phyloP scores from a whole-genome alignment of 2,329 filamentous ascomycete species.

The Botrytis cinerea region DNA sequence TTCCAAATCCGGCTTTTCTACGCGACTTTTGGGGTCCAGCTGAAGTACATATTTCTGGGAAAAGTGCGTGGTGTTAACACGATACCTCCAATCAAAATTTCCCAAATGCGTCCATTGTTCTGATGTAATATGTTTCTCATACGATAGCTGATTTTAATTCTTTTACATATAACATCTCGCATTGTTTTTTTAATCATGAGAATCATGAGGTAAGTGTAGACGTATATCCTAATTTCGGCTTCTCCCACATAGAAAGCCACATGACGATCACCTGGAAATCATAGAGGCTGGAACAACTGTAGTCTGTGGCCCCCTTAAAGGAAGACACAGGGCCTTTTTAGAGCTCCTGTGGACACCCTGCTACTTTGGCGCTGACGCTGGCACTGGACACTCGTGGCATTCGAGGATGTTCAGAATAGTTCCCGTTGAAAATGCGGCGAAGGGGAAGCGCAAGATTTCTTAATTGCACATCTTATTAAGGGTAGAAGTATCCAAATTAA shows the following conservation, averaged over 20 bases:
- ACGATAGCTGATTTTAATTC: not conserved
- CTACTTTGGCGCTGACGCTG: not conserved
- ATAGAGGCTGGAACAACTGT: constrained; percentile 18
- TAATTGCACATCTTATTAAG: constrained; percentile 23
- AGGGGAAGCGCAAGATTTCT: constrained; percentile 25
- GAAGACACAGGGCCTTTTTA: not conserved
- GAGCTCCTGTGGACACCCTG: not conserved
- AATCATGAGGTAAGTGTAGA: not conserved
- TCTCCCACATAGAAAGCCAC: constrained; percentile 6
- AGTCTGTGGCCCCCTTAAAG: constrained; percentile 9
- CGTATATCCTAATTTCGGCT: constrained; percentile 2
- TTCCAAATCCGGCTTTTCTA: constrained; percentile 17
- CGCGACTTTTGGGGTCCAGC: constrained; percentile 25
- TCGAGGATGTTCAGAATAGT: constrained; percentile 24
- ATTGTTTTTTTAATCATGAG: not conserved
- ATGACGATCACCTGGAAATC: constrained; percentile 10
- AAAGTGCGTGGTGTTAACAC: constrained; percentile 10
- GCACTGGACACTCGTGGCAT: constrained; percentile 18
- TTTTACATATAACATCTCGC: not conserved
- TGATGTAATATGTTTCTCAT: not conserved
- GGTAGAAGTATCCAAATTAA: not conserved
- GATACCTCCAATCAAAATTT: not conserved
- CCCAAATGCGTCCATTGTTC: not conserved
- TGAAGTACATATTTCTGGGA: constrained; percentile 14
- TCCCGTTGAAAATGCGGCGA: constrained; percentile 23